Base-by-base conservation (phyloP, 305 asterid species). In the Solanum hybrid region DNA sequence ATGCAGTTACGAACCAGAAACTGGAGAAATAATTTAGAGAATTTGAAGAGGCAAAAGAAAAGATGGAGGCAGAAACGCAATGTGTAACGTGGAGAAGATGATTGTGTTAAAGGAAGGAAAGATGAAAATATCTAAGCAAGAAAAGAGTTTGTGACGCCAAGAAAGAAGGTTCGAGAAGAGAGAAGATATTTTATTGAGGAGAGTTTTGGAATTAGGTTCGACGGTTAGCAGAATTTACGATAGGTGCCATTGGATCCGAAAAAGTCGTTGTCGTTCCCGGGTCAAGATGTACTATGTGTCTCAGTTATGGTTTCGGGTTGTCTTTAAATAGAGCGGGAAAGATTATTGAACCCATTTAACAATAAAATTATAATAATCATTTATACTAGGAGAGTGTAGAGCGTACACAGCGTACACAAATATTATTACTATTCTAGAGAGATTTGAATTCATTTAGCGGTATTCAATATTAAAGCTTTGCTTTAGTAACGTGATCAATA, bases 61-160 rank as follows among this genome's bases (percentile, higher is more conserved):
- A 2, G 6, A 70, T 10, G 75, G 61, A 39, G 45, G 39, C 38
- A 15, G 75, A 83, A 45, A 83, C 20, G 39, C 13, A 29, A 83
- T 17, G 39, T 45, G 38, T 29, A 45, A 45, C 75, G 73, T 29
- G 27, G 38, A 45, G 72, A 29, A 45, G 87, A 83, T 29, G 75
- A 41, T 29, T 41, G 39, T 45, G 75, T 83, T 29, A 2, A 45
- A 27, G 5, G 27, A 2, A 15, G 72, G 73, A 27, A 22, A 10
- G 45, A 51, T 11, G 73, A 83, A 92, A 93, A 93, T 92, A 93
- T 93, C 93, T 89, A 11, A 61, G 70, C 90, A 15, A 34, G 84
- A 38, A 61, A 68, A 89, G 9, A 83, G 75, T 29, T 27, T 17
- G 90, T 15, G 39, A 76, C 12, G 65, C 31, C 20, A 37, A 17